Conservation (phyloP, 257 asterid species). For the Nicotiana obtusifolia region DNA sequence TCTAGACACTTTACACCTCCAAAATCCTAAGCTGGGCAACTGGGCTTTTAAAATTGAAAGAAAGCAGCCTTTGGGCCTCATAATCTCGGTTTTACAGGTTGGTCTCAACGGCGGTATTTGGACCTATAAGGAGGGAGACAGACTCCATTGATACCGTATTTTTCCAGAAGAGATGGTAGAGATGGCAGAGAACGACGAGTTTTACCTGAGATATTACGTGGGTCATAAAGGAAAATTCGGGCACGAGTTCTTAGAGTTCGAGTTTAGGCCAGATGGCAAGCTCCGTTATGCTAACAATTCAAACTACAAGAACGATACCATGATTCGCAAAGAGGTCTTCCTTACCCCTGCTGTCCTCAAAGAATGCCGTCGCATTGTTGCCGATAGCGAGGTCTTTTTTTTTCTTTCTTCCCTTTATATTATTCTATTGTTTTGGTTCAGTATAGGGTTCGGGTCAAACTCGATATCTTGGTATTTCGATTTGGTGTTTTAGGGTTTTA, state of each 20-base stretch:
- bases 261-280: slow-evolving; percentile 92
- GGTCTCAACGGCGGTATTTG: neutral
- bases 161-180: slow-evolving; percentile 33
- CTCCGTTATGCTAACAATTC: slow-evolving; percentile 95
- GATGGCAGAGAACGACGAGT: slow-evolving; percentile 50
- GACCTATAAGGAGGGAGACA: neutral
- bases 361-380: slow-evolving; percentile 93
- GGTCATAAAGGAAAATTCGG: slow-evolving; percentile 98
- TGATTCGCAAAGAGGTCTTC: slow-evolving; percentile 95
- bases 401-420: neutral
- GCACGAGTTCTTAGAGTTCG: slow-evolving; percentile 88
- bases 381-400: slow-evolving; percentile 59
- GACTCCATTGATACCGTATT: neutral
- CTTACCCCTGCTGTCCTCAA: slow-evolving; percentile 83
- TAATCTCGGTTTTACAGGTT: neutral
- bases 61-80: neutral
- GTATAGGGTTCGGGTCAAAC: neutral
- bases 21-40: too few relatives aligned
- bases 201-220: slow-evolving; percentile 88
- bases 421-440: neutral
- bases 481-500: neutral
- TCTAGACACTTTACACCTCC: too few relatives aligned
- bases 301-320: slow-evolving; percentile 94
- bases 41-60: neutral
- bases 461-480: neutral